Conservation (phyloP, 208 protist species). For the Leishmania tropica region DNA sequence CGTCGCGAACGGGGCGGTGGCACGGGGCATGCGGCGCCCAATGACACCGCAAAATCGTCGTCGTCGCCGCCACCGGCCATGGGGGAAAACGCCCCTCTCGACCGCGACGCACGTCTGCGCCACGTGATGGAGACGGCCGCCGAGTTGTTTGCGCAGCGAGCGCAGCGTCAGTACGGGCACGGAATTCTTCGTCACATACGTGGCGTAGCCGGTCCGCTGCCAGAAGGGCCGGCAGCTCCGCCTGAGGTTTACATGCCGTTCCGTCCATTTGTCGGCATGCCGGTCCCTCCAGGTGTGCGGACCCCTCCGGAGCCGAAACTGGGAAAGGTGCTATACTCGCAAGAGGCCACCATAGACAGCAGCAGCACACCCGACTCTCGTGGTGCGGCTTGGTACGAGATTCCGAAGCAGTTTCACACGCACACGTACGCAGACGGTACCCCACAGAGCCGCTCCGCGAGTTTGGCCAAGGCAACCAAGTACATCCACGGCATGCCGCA, state of each 20-base stretch:
- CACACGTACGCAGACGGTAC: constrained; percentile 36
- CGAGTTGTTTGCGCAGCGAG: constrained; percentile 46
- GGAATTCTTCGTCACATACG: constrained; percentile 50
- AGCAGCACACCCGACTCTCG: not conserved
- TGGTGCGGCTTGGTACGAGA: not conserved
- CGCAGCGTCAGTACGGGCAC: constrained; percentile 65
- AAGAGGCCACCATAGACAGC: constrained; percentile 19
- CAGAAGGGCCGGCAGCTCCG: constrained; percentile 32
- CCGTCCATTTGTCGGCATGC: constrained; percentile 63
- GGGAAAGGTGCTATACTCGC: constrained; percentile 28
- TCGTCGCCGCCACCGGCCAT: not conserved
- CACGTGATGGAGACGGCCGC: constrained; percentile 65
- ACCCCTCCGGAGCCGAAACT: constrained; percentile 44
- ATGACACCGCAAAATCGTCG: constrained; percentile 2
- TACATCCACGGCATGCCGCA: constrained; percentile 52
- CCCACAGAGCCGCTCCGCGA: constrained; percentile 20
- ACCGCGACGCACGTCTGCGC: constrained; percentile 55
- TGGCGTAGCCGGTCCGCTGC: constrained; percentile 5
- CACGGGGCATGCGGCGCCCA: not conserved
- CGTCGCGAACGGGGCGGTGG: not conserved
- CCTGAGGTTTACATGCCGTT: constrained; percentile 73
- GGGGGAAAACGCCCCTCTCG: constrained; percentile 19
- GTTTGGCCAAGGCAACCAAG: constrained; percentile 26
- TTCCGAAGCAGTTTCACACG: constrained; percentile 29
- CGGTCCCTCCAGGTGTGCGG: constrained; percentile 62